phyloP scores from a whole-genome alignment of 371 early-diverging fungal genomes.

The Gilbertella persicaria region DNA sequence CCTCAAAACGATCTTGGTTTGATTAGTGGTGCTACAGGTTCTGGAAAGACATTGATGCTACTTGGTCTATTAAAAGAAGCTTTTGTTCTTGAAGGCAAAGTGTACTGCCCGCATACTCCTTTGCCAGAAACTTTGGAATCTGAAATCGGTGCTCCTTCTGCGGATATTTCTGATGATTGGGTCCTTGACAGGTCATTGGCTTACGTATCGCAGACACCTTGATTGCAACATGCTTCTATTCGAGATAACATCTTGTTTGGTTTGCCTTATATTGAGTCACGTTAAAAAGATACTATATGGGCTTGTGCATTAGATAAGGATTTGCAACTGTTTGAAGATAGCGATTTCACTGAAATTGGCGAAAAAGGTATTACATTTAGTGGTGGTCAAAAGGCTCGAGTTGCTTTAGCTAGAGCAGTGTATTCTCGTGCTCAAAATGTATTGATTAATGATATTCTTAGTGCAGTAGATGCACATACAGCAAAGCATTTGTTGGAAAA shows the following conservation, averaged over 20 bases:
- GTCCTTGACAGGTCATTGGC: no score
- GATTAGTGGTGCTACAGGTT: constrained; percentile 64
- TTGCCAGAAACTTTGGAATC: neutral
- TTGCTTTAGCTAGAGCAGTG: constrained; percentile 57
- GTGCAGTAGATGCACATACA: constrained; percentile 84
- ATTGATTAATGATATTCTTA: constrained; percentile 62
- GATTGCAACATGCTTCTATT: constrained; percentile 76
- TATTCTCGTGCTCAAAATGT: constrained; percentile 51
- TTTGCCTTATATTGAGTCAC: constrained; percentile 22
- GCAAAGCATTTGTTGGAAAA: constrained; percentile 72
- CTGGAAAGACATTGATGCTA: constrained; percentile 63
- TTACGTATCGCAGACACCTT: constrained; percentile 49
- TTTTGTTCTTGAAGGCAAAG: no score
- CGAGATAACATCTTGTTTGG: constrained; percentile 50
- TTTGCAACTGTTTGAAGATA: constrained; percentile 54
- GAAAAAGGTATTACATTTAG: constrained; percentile 69
- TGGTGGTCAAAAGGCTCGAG: constrained; percentile 63
- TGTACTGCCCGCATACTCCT: no score
- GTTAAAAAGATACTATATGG: constrained; percentile 53
- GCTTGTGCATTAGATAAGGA: constrained; percentile 42
- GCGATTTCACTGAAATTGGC: constrained; percentile 87
- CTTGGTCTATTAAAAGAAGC: constrained; percentile 58
- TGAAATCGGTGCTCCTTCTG: constrained; percentile 1
- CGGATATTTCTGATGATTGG: neutral
- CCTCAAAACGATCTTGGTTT: constrained; percentile 52